Base-by-base conservation (phyloP, 305 asterid species). In the Rubia tinctorum region DNA sequence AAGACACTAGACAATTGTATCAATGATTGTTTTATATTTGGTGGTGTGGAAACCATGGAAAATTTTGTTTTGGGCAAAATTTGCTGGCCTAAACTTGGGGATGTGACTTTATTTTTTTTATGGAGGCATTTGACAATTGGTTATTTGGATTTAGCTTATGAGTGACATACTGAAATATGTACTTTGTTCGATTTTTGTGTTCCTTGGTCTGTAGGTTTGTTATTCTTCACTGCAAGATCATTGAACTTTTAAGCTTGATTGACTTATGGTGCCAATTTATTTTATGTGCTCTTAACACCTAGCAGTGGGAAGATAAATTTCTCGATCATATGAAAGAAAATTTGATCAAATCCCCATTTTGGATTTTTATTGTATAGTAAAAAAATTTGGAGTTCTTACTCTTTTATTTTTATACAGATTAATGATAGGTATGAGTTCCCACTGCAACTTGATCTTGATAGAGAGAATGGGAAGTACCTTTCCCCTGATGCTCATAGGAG, bases 401-500 rank as follows among this genome's bases (percentile, higher is more conserved):
- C 20, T 14, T 6, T 58, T 43, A 14, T 6, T 22, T 59, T 72
- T 30, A 47, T 65, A 72, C 91, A 89, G 97, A 91, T 91, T 82
- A 91, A 91, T 85, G 97, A 91, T 74, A 87, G 95, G 18, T 91
- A 91, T 79, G 97, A 91, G 86, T 91, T 91, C 81, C 97, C 97
- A 15, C 83, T 89, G 87, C 89, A 89, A 86, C 96, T 91, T 75
- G 97, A 91, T 82, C 95, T 91, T 76, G 97, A 91, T 75, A 85
- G 87, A 80, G 96, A 88, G 81, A 78, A 87, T 76, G 92, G 98
- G 55, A 92, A 90, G 56, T 92, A 92, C 78, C 82, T 92, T 30
- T 87, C 97, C 45, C 98, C 96, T 47, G 91, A 92, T 14, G 91
- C 97, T 59, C 95, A 92, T 84, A 82, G 84, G 78, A 84, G 91